phyloP scores from a whole-genome alignment of 2,329 filamentous ascomycete genomes.

The Aspergillus udagawae region DNA sequence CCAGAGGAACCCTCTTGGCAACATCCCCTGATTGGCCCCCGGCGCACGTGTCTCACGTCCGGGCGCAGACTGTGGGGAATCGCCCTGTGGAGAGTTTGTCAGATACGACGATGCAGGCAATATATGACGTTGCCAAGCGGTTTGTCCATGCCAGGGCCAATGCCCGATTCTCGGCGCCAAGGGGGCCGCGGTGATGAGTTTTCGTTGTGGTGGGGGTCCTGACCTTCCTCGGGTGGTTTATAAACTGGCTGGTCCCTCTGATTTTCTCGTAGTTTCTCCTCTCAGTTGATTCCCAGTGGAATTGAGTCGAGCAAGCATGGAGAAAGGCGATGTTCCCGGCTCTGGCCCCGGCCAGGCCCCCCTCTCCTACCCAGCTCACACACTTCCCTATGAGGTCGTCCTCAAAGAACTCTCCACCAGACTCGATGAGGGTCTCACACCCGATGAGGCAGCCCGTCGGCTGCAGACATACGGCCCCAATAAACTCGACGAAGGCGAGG shows the following conservation, averaged over 20 bases:
- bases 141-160: background rate
- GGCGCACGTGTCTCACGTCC: background rate
- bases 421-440: slow-evolving; percentile 54
- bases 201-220: background rate
- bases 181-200: background rate
- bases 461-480: slow-evolving; percentile 59
- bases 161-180: background rate
- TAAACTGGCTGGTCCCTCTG: background rate
- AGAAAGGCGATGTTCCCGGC: background rate
- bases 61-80: background rate
- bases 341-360: background rate
- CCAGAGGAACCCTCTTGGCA: background rate
- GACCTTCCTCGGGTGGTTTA: background rate
- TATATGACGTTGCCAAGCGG: background rate
- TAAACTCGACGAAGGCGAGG: slow-evolving; percentile 60
- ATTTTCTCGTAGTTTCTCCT: background rate
- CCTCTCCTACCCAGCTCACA: slow-evolving; percentile 57
- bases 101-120: background rate
- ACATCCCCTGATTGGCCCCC: background rate
- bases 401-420: slow-evolving; percentile 54
- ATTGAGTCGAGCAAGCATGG: background rate
- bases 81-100: background rate
- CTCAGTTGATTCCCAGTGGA: no score
- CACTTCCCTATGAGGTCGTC: slow-evolving; percentile 52
- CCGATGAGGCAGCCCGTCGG: slow-evolving; percentile 52